phyloP scores from a whole-genome alignment of 1,284 basidiomycete genomes.

The Ustilago trichophora region DNA sequence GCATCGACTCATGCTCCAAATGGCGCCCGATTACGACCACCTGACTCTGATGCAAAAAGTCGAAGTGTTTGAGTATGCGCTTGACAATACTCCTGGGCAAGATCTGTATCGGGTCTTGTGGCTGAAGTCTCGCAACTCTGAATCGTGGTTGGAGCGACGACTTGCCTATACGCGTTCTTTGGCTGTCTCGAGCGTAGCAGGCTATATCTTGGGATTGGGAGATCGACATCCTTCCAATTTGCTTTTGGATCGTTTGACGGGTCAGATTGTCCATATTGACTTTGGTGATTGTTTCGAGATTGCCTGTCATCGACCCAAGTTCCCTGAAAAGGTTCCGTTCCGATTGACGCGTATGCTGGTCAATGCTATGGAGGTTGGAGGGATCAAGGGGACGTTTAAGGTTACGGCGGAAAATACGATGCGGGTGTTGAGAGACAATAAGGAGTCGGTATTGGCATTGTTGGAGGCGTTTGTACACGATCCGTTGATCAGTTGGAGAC shows the following conservation, averaged over 20 bases:
- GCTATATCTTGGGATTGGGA: slow-evolving; percentile 94
- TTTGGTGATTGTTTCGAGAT: slow-evolving; percentile 73
- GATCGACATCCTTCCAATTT: slow-evolving; percentile 98
- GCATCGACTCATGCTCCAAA: slow-evolving; percentile 96
- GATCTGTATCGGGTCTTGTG: slow-evolving; percentile 98
- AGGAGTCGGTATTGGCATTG: slow-evolving; percentile 96
- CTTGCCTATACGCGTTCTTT: slow-evolving; percentile 96
- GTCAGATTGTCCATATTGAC: slow-evolving; percentile 96
- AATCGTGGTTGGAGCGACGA: slow-evolving; percentile 96
- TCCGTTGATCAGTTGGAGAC: slow-evolving; percentile 72
- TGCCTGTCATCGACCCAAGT: slow-evolving; percentile 80
- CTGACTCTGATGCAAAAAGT: slow-evolving; percentile 95
- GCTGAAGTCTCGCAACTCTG: slow-evolving; percentile 93
- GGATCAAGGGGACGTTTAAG: slow-evolving; percentile 96
- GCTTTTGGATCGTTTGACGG: slow-evolving; percentile 88
- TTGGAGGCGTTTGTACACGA: slow-evolving; percentile 81
- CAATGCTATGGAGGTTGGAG: slow-evolving; percentile 96
- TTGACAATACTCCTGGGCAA: slow-evolving; percentile 98
- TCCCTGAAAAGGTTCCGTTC: slow-evolving; percentile 99
- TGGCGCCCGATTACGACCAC: slow-evolving; percentile 98
- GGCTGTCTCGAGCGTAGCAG: slow-evolving; percentile 70
- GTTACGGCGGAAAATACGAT: slow-evolving; percentile 97
- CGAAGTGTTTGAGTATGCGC: slow-evolving; percentile 98
- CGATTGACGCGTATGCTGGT: slow-evolving; percentile 97
- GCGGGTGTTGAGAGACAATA: slow-evolving; percentile 94